Evolutionary conservation across 2,329 filamentous ascomycete species (phyloP).

Genomic region (Penicillium paneum): DNA sequence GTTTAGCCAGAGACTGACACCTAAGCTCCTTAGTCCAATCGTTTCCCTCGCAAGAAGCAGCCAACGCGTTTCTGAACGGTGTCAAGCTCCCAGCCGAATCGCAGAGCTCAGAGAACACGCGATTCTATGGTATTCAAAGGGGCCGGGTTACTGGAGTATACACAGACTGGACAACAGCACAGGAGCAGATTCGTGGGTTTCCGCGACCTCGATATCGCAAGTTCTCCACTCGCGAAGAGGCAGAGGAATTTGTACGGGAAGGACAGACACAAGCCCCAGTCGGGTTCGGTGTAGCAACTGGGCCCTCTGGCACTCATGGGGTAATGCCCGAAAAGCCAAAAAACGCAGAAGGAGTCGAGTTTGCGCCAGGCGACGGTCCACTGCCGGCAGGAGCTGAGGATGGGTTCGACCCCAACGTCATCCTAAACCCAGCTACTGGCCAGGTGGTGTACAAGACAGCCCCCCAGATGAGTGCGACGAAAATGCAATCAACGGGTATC

Average conservation of each 20-base stretch:
- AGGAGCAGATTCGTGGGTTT: constrained; percentile 70
- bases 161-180: constrained; percentile 65
- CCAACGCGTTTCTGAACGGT: constrained; percentile 71
- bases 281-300: constrained; percentile 34
- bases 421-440: constrained; percentile 54
- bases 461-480: constrained; percentile 49
- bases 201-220: constrained; percentile 67
- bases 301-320: constrained; percentile 32
- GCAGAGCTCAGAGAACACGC: constrained; percentile 39
- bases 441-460: constrained; percentile 55
- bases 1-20: background rate
- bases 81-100: constrained; percentile 46
- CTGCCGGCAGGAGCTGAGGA: constrained; percentile 57
- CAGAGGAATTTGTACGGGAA: constrained; percentile 67
- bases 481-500: constrained; percentile 41
- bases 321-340: constrained; percentile 42
- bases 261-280: constrained; percentile 31
- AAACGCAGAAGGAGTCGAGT: constrained; percentile 44
- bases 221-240: constrained; percentile 67
- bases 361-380: constrained; percentile 55
- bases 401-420: constrained; percentile 59
- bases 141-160: constrained; percentile 61
- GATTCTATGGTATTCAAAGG: constrained; percentile 60
- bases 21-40: constrained; percentile 66
- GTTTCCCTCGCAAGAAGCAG: constrained; percentile 69